Evolutionary conservation across 306 rosid species (phyloP), one percentile per base, ranked within the genome.

Genomic region (Abrus pulchellus): DNA sequence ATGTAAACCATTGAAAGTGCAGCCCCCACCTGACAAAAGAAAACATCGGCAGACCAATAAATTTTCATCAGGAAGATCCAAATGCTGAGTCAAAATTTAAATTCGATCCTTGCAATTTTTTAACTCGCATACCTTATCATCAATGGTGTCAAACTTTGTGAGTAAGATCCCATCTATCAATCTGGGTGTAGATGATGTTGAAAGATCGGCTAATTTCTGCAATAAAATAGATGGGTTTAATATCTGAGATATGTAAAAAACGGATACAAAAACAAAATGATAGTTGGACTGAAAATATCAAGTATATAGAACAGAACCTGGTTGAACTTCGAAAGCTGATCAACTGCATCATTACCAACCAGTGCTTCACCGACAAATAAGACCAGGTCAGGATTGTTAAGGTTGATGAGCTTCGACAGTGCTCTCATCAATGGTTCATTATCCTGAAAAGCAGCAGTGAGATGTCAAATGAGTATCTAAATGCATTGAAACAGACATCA

Each of bases 401-500:
- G 94, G 89, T 90, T 72, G 78, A 96, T 82, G 40, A 96, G 98
- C 87, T 96, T 96, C 79, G 98, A 89, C 74, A 96, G 89, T 77
- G 99, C 99, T 85, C 99, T 93, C 98, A 96, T 96, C 79, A 96
- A 56, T 28, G 99, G 99, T 81, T 95, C 99, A 61, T 95, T 95
- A 83, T 95, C 99, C 98, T 95, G 88, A 75, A 82, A 87, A 55
- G 34, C 68, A 86, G 57, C 44, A 45, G 40, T 12, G n/a, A 60
- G 47, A n/a, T 44, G 60, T 63, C 69, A 78, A 49, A 80, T 36
- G 36, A 41, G 55, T 32, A 67, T 40, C 34, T 57, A 53, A 40
- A 20, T 55, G 49, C 78, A 50, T 36, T 41, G 9, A 75, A 52
- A 50, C 55, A 52, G 72, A 73, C 5, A 65, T 38, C 71, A 43